phyloP scores from a whole-genome alignment of 257 asterid genomes.

The Parsonsia alboflavescens region DNA sequence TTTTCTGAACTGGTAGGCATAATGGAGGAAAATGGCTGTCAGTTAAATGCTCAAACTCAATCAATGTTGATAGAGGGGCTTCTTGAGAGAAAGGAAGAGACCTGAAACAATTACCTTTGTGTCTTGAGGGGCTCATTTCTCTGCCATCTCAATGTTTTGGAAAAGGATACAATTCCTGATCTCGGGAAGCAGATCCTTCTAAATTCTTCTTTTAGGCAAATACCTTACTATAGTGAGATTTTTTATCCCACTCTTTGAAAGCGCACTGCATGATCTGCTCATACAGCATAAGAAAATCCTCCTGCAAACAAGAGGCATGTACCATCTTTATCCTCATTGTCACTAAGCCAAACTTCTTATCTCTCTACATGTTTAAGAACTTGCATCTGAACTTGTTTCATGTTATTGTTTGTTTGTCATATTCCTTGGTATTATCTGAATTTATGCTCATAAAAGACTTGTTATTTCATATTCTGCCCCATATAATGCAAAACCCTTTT shows the following conservation, averaged over 20 bases:
- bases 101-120: neutral
- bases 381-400: neutral
- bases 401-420: neutral
- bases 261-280: neutral
- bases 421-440: neutral
- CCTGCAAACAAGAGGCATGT: neutral
- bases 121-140: neutral
- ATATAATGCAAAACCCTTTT: neutral
- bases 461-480: neutral
- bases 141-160: neutral
- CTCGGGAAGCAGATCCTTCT: neutral
- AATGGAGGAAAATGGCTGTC: constrained; percentile 57
- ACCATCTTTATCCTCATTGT: neutral
- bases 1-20: constrained; percentile 45
- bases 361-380: neutral
- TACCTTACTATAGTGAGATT: neutral
- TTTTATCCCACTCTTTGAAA: neutral
- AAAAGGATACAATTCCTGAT: neutral
- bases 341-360: neutral
- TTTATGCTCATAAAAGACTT: neutral
- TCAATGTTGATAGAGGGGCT: constrained; percentile 51
- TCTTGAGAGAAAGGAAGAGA: constrained; percentile 22
- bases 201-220: neutral
- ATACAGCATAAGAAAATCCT: constrained; percentile 2
- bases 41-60: constrained; percentile 47